These are phyloP conservation scores for Boeremia exigua DNA, from an alignment of 2,329 filamentous ascomycete species.

Conservation along the genomic window DNA sequence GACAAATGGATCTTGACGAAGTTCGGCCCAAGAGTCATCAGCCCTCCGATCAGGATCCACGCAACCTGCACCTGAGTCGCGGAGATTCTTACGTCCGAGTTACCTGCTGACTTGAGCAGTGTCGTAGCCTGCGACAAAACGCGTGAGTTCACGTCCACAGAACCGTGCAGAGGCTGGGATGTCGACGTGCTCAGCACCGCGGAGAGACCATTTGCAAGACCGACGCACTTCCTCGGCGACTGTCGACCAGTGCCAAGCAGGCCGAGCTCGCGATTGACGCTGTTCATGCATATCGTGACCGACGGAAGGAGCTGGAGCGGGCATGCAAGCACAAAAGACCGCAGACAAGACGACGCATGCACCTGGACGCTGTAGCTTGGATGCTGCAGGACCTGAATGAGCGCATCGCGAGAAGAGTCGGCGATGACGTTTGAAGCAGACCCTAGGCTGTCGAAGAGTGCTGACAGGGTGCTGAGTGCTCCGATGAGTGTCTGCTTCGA, in stretches of 20 bases:
- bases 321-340: constrained; percentile 85
- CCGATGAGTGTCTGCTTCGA: constrained; percentile 84
- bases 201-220: constrained; percentile 89
- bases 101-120: constrained; percentile 88
- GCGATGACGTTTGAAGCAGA: constrained; percentile 81
- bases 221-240: constrained; percentile 82
- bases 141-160: constrained; percentile 91
- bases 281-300: constrained; percentile 96
- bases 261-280: constrained; percentile 82
- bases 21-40: constrained; percentile 96
- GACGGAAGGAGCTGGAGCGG: constrained; percentile 90
- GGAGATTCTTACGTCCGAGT: constrained; percentile 87
- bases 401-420: constrained; percentile 82
- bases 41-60: constrained; percentile 93
- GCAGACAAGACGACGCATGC: constrained; percentile 83
- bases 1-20: constrained; percentile 99
- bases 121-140: constrained; percentile 91
- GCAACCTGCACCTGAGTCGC: constrained; percentile 96
- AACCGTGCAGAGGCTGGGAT: constrained; percentile 87
- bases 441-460: constrained; percentile 79
- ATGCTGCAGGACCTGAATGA: constrained; percentile 90
- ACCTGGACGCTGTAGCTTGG: constrained; percentile 96
- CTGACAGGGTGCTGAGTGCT: constrained; percentile 77
- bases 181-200: constrained; percentile 90
- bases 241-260: constrained; percentile 77